Evolutionary conservation across 169 alveolate species (phyloP), one percentile per base, ranked within the genome.

Genomic region (Plasmodium malariae): DNA sequence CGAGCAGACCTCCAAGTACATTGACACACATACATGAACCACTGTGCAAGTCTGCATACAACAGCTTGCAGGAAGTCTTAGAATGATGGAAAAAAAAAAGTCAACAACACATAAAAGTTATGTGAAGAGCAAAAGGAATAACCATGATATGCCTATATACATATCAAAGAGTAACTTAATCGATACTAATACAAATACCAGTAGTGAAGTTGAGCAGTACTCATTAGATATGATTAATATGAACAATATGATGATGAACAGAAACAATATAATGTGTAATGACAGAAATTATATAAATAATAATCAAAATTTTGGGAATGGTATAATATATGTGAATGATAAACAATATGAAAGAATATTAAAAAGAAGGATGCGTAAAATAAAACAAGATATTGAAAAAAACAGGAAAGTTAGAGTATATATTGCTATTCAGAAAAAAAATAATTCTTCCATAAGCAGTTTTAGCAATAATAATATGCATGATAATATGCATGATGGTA

Each of bases 311-410:
- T 24, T 11, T n/a, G 32, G 70, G n/a, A 48, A 80, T 70, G 70
- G 74, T 3, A 34, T 85, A 36, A 37, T 85, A n/a, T 85, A 69
- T 45, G 92, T 85, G 19, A 85, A 85, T n/a, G 92, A 85, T n/a
- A 68, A 85, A 62, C 92, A 85, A 40, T 85, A 85, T 71, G 92
- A 85, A 30, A 28, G 87, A 40, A 85, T 85, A 24, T 43, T 85
- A 37, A 69, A 67, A 55, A 55, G 92, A 14, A 34, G 92, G 57
- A 21, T 68, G 54, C 7, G 65, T 3, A 85, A 85, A 57, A 70
- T 85, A 7, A 67, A 85, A 51, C 85, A 68, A 55, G 92, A 85
- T 28, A 68, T 85, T 6, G 87, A 85, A 37, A 85, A 63, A 36
- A 85, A 85, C 11, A 32, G 72, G 40, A 45, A 68, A 40, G 67